A percentile compares a stretch with the other conserved stretches of the same genome.
Conservation (phyloP, 1,284 basidiomycete species). For the Pseudozyma flocculosa region DNA sequence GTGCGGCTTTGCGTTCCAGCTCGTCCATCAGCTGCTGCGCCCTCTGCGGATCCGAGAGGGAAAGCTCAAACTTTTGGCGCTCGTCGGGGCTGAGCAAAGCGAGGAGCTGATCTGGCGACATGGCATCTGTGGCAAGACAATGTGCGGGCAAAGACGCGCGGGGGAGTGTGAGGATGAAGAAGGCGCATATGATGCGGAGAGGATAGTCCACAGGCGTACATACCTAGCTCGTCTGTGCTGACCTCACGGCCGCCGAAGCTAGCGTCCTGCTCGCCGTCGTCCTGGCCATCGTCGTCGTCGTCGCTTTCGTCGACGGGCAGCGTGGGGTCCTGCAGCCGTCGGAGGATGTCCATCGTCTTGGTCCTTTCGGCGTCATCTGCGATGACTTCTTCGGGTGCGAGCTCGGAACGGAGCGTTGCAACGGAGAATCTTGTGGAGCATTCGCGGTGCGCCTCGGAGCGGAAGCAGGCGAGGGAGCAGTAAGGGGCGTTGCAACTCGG, state of each 20-base stretch:
- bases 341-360: slow-evolving; percentile 25
- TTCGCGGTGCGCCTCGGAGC: slow-evolving; percentile 22
- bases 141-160: too few species aligned
- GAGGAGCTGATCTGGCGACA: slow-evolving; percentile 27
- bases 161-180: too few species aligned
- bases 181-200: too few species aligned
- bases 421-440: slow-evolving; percentile 36
- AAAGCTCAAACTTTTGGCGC: slow-evolving; percentile 19
- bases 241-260: too few species aligned
- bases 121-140: slow-evolving; percentile 1
- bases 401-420: neutral
- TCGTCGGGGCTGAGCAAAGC: slow-evolving; percentile 30
- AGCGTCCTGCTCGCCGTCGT: neutral
- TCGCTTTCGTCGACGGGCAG: slow-evolving; percentile 4
- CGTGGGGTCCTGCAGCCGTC: slow-evolving; percentile 5
- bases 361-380: slow-evolving; percentile 13
- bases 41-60: slow-evolving; percentile 12
- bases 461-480: slow-evolving; percentile 47
- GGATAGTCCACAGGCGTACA: too few species aligned
- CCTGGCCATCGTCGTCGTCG: slow-evolving; percentile 5
- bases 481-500: slow-evolving; percentile 47
- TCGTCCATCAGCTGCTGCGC: slow-evolving; percentile 16
- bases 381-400: neutral
- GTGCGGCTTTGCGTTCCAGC: slow-evolving; percentile 13
- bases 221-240: too few species aligned